A percentile compares a stretch with the other conserved stretches of the same genome.
phyloP scores from a whole-genome alignment of 352 stramenopile genomes.

The Globisporangium uncinulatum region DNA sequence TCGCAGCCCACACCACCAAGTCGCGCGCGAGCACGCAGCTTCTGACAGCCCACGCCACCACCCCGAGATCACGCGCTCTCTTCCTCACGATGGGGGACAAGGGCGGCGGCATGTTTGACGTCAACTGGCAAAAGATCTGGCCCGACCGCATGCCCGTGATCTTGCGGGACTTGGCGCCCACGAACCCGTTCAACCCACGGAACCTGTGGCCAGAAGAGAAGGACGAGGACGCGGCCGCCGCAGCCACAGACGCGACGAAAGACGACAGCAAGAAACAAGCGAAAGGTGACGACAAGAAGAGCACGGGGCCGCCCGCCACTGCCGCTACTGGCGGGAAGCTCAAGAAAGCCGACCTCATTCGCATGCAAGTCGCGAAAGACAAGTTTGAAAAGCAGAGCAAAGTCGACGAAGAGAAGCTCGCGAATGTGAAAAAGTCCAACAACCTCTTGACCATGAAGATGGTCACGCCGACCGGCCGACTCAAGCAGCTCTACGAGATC shows the following conservation, averaged over 20 bases:
- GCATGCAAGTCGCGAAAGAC: slow-evolving; percentile 83
- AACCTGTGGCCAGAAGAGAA: slow-evolving; percentile 84
- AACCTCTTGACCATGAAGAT: slow-evolving; percentile 85
- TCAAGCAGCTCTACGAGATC: slow-evolving; percentile 87
- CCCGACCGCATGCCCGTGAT: slow-evolving; percentile 87
- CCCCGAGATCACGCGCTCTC: not conserved
- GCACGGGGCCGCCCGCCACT: not conserved
- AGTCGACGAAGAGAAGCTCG: slow-evolving; percentile 84
- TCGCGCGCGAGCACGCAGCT: not conserved
- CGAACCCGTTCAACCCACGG: slow-evolving; percentile 83
- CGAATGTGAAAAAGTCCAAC: slow-evolving; percentile 81
- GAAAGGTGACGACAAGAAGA: slow-evolving; percentile 17
- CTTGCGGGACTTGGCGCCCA: slow-evolving; percentile 74
- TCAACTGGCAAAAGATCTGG: slow-evolving; percentile 89
- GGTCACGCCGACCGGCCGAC: slow-evolving; percentile 66
- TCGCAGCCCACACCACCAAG: no score
- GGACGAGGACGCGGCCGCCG: slow-evolving; percentile 15
- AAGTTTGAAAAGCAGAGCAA: slow-evolving; percentile 85
- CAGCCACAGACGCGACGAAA: not conserved
- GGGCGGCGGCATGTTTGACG: slow-evolving; percentile 71
- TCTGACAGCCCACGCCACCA: not conserved
- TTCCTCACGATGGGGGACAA: slow-evolving; percentile 14
- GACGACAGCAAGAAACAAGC: slow-evolving; percentile 19
- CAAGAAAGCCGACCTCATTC: slow-evolving; percentile 85
- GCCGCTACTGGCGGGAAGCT: slow-evolving; percentile 34